Evolutionary conservation across 2,329 filamentous ascomycete genomes (phyloP).

Genomic region (Penicillium olsonii): DNA sequence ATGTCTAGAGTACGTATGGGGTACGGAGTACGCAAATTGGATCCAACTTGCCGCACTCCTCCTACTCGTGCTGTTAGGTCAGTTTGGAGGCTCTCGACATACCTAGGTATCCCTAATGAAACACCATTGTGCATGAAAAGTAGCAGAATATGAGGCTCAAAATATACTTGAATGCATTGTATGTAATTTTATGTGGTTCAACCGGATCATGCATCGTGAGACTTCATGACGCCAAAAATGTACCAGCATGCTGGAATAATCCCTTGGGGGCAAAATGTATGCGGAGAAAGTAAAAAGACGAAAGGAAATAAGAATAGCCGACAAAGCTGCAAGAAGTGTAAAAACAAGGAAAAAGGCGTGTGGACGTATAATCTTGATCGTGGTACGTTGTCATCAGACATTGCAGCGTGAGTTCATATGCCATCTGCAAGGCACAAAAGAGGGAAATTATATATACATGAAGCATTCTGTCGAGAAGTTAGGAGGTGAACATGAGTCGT

Average conservation of each 20-base stretch:
- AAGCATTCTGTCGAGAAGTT: slow-evolving; percentile 1
- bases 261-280: not conserved
- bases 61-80: too few relatives aligned
- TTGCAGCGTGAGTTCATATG: not conserved
- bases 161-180: too few relatives aligned
- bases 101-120: too few relatives aligned
- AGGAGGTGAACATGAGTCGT: slow-evolving; percentile 39
- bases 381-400: not conserved
- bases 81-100: too few relatives aligned
- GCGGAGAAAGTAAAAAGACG: not conserved
- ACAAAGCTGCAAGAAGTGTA: not conserved
- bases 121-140: too few relatives aligned
- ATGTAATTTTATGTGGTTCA: not conserved
- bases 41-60: too few relatives aligned
- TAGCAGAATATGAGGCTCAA: too few relatives aligned
- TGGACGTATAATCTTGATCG: not conserved
- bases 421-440: not conserved
- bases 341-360: not conserved
- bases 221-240: not conserved
- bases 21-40: too few relatives aligned
- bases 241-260: not conserved
- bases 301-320: not conserved
- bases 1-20: too few relatives aligned
- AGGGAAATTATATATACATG: slow-evolving; percentile 31
- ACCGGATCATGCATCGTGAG: not conserved